These are phyloP conservation scores for Incumbomyces delicatus DNA, from an alignment of 2,329 filamentous ascomycete genomes.

Conservation along the genomic window DNA sequence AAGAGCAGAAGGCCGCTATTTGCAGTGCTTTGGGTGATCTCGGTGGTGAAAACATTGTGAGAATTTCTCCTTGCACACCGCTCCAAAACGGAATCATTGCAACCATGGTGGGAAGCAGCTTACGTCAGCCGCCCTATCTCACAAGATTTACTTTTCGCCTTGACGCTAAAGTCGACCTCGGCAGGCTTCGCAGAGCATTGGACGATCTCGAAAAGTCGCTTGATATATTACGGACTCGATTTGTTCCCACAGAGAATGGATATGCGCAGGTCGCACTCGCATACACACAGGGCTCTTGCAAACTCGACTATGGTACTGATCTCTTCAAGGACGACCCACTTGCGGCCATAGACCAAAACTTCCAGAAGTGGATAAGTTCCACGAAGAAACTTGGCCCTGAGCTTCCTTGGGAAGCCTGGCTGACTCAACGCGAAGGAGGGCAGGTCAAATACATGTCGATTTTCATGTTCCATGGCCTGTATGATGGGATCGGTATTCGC, in stretches of 20 bases:
- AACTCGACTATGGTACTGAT: not conserved
- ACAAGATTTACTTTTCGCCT: constrained; percentile 61
- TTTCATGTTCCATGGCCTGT: constrained; percentile 74
- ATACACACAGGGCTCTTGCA: not conserved
- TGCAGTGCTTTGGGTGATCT: constrained; percentile 45
- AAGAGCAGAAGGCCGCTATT: constrained; percentile 47
- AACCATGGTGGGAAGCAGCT: constrained; percentile 49
- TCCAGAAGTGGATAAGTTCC: constrained; percentile 43
- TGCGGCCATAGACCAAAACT: constrained; percentile 26
- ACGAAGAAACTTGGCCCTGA: constrained; percentile 37
- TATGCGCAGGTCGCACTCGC: constrained; percentile 58
- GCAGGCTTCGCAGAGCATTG: constrained; percentile 50
- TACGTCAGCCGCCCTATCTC: constrained; percentile 57
- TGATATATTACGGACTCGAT: constrained; percentile 62
- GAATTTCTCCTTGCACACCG: constrained; percentile 71
- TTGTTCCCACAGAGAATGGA: constrained; percentile 63
- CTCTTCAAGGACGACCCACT: not conserved
- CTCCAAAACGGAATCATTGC: constrained; percentile 81
- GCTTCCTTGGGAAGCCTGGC: constrained; percentile 26
- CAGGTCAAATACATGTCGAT: constrained; percentile 40
- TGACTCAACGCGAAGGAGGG: constrained; percentile 23
- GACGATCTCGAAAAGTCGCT: constrained; percentile 39
- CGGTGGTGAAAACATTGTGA: constrained; percentile 50
- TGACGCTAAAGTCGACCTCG: constrained; percentile 32
- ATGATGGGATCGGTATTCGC: constrained; percentile 71